Conservation (phyloP, 306 rosid genomes). For the Gastrolobium villosum region DNA sequence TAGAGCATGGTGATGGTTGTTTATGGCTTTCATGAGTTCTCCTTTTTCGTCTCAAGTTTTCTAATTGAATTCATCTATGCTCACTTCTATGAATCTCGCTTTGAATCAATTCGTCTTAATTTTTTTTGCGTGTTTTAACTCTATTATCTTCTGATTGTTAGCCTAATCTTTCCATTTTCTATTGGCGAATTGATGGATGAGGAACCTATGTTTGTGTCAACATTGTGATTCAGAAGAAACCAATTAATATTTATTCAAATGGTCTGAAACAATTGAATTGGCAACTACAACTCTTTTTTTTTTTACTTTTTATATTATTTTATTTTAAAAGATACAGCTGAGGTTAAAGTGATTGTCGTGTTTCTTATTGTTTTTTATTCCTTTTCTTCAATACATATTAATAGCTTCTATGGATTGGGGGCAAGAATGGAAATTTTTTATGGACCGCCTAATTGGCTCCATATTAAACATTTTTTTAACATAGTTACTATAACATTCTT, state of each 20-base stretch:
- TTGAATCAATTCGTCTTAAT: background rate
- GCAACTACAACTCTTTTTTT: background rate
- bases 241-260: background rate
- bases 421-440: background rate
- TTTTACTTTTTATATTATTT: background rate
- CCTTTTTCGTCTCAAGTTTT: background rate
- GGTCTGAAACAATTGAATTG: background rate
- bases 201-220: too few relatives aligned
- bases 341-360: background rate
- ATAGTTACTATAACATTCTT: background rate
- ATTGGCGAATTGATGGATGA: too few relatives aligned
- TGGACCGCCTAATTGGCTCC: background rate
- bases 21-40: background rate
- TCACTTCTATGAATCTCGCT: background rate
- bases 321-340: background rate
- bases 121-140: background rate
- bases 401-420: background rate
- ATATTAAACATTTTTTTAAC: background rate
- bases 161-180: too few relatives aligned
- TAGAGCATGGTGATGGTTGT: slow-evolving; percentile 1
- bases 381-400: background rate
- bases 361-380: background rate
- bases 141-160: too few relatives aligned
- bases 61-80: background rate
- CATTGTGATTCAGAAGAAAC: slow-evolving; percentile 20